Percentiles rank a stretch among this genome's conserved stretches.
Conservation (phyloP, 495 filamentous ascomycete species). For the Thermochaetoides thermophila region DNA sequence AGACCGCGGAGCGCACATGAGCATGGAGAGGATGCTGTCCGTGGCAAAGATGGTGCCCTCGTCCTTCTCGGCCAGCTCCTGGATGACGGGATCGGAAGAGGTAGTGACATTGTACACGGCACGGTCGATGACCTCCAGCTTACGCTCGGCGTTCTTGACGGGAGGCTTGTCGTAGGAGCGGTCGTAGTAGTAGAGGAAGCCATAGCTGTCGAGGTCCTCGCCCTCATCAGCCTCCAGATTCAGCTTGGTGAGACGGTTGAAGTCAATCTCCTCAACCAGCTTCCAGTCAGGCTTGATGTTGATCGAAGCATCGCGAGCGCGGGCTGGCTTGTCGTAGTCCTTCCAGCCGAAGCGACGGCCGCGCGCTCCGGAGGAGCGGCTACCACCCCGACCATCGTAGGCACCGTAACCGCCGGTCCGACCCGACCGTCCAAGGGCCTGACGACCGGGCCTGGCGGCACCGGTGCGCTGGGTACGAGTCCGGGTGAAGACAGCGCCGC, state of each 20-base stretch:
- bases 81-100: constrained; percentile 86
- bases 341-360: constrained; percentile 92
- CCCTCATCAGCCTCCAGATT: constrained; percentile 89
- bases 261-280: constrained; percentile 96
- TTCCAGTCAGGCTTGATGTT: constrained; percentile 90
- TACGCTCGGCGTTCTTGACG: constrained; percentile 73
- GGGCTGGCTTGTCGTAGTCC: constrained; percentile 94
- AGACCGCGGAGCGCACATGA: constrained; percentile 92
- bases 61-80: constrained; percentile 91
- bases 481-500: constrained; percentile 74
- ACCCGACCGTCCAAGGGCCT: constrained; percentile 31
- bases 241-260: constrained; percentile 82
- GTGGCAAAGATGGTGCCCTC: constrained; percentile 96
- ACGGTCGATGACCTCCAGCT: constrained; percentile 74
- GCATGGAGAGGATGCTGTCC: constrained; percentile 92
- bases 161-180: constrained; percentile 82
- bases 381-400: constrained; percentile 47
- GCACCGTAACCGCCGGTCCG: constrained; percentile 32
- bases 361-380: constrained; percentile 35
- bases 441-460: constrained; percentile 49
- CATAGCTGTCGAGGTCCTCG: constrained; percentile 88
- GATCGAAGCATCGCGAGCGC: constrained; percentile 88
- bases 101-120: constrained; percentile 97
- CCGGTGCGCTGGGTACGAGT: constrained; percentile 66
- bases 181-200: constrained; percentile 97